Evolutionary conservation across 805 yeast species (phyloP), one percentile per base, ranked within the genome.

Genomic region (Wickerhamiella spandovensis): DNA sequence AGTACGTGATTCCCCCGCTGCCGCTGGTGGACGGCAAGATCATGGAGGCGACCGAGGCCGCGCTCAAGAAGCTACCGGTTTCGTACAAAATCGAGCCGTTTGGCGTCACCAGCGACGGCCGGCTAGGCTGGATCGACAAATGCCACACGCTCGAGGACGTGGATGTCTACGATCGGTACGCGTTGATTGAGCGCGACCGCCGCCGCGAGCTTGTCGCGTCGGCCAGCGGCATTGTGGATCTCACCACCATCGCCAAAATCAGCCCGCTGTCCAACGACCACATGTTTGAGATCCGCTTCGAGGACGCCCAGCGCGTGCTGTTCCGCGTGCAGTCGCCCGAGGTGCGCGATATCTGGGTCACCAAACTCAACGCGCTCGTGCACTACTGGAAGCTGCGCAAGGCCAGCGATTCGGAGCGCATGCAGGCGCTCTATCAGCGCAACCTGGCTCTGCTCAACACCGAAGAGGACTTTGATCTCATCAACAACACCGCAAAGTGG

Each of bases 141-240:
- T 44, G 58, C 44, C 67, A 66, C 3, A 68, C 70, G 1, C 53
- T 54, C 1, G 69, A 68, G 2, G 75, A 74, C 5, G 77, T 80
- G 56, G 64, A 68, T 1, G 56, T 60, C 7, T 58, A 70, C 20
- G 96, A 89, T 58, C 56, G 63, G 1, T 65, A 65, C 43, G 94
- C 94, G 0, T 56, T 78, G n/a, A 69, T 71, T 24, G 90, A 85
- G 54, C 74, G 75, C 42, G 80, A 81, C 53, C 70, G 97, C 51
- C 71, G 81, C 48, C 65, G 79, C 1, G 69, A 71, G 22, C 75
- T 76, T 49, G 63, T 85, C 5, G 62, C 77, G 1, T 74, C 75
- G 48, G 74, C 95, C 0, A 74, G 75, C 25, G 79, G 80, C 0
- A 65, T 83, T 13, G 58, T 89, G 7, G 85, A 87, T 59, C 55